These are phyloP conservation scores for Clonostachys solani DNA, from an alignment of 2,329 filamentous ascomycete species.

Conservation along the genomic window DNA sequence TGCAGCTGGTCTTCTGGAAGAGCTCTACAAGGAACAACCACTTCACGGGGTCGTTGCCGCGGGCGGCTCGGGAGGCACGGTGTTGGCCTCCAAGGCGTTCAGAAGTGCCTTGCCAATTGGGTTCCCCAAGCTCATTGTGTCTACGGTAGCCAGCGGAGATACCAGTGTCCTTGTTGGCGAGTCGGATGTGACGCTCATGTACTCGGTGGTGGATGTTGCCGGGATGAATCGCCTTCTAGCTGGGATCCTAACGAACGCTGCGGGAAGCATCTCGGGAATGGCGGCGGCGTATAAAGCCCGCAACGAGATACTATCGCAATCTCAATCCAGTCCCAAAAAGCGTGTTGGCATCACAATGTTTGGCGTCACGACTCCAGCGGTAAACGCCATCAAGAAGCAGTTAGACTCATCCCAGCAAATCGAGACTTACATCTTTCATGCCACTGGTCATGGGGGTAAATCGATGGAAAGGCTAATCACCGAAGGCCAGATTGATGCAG, in stretches of 20 bases:
- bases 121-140: constrained; percentile 67
- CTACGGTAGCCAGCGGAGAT: constrained; percentile 65
- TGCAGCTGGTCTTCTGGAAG: constrained; percentile 1
- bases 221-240: constrained; percentile 58
- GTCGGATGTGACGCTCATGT: constrained; percentile 66
- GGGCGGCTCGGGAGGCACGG: constrained; percentile 61
- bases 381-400: constrained; percentile 46
- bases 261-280: neutral
- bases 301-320: neutral
- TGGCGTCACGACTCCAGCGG: constrained; percentile 66
- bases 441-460: constrained; percentile 63
- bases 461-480: constrained; percentile 63
- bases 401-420: constrained; percentile 40
- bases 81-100: constrained; percentile 58
- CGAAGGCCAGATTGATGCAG: constrained; percentile 56
- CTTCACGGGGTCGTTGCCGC: constrained; percentile 55
- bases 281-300: neutral
- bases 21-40: constrained; percentile 23
- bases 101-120: constrained; percentile 55
- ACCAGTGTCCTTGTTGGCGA: constrained; percentile 61
- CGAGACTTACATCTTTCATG: constrained; percentile 65
- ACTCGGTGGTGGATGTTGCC: constrained; percentile 67
- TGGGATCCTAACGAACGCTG: neutral
- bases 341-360: constrained; percentile 69
- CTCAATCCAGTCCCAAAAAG: constrained; percentile 15